Conservation (phyloP, 331 rosid species). For the Telfairia occidentalis region DNA sequence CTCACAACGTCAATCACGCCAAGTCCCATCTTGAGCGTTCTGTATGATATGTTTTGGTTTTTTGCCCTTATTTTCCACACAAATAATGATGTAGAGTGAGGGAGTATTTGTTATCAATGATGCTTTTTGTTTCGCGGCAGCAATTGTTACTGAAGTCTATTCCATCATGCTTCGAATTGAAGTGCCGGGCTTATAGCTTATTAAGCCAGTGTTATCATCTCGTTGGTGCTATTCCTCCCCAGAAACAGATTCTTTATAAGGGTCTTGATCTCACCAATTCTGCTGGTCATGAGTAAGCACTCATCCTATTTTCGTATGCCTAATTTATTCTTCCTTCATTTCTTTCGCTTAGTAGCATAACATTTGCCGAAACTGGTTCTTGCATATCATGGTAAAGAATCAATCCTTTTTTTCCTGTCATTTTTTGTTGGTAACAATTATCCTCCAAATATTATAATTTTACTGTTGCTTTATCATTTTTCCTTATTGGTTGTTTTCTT, state of each 20-base stretch:
- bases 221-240: conserved; percentile 78
- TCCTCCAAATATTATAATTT: neutral
- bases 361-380: neutral
- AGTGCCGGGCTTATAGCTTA: conserved; percentile 81
- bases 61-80: neutral
- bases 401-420: neutral
- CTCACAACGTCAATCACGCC: conserved; percentile 77
- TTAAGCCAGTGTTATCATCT: conserved; percentile 91
- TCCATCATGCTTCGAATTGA: conserved; percentile 81
- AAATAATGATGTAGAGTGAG: neutral
- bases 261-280: conserved; percentile 73
- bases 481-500: conserved; percentile 14
- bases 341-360: neutral
- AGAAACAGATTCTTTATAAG: conserved; percentile 61
- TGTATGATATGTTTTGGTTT: neutral
- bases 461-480: neutral
- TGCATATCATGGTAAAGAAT: neutral
- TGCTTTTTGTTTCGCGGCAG: conserved; percentile 15
- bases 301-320: neutral
- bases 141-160: conserved; percentile 66
- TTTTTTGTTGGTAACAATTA: neutral
- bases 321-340: neutral
- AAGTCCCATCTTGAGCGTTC: conserved; percentile 86
- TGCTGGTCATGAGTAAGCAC: conserved; percentile 43
- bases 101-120: neutral